A percentile compares a stretch with the other conserved stretches of the same genome.
Evolutionary conservation across 176 grass and related monocot genomes (phyloP).

Genomic region (Dactylis glomerata): DNA sequence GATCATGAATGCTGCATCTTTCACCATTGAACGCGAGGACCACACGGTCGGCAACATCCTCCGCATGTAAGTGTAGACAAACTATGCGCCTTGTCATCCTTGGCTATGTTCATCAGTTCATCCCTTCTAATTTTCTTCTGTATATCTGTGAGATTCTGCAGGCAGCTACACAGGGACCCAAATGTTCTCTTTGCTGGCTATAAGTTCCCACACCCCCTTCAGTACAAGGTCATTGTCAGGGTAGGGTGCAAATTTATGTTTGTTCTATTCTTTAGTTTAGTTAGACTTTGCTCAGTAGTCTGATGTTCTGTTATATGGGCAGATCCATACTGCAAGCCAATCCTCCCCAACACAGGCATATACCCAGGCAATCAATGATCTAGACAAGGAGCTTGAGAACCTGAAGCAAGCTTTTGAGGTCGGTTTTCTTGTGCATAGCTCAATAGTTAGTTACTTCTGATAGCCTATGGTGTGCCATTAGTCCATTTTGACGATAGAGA

Average conservation of each 20-base stretch:
- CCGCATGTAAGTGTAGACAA: slow-evolving; percentile 24
- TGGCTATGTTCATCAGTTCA: background rate
- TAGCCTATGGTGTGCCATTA: slow-evolving; percentile 1
- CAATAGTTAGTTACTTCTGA: background rate
- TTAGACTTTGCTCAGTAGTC: background rate
- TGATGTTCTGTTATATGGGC: background rate
- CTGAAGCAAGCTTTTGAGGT: slow-evolving; percentile 55
- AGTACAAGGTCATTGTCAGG: slow-evolving; percentile 54
- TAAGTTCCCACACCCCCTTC: slow-evolving; percentile 40
- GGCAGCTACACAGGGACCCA: slow-evolving; percentile 54
- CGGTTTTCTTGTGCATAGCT: background rate
- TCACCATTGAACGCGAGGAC: slow-evolving; percentile 54
- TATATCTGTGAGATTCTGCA: background rate
- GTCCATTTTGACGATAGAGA: background rate
- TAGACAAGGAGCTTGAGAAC: slow-evolving; percentile 48
- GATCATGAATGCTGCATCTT: slow-evolving; percentile 52
- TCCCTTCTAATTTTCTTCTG: background rate
- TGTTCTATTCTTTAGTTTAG: background rate
- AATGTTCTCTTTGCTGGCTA: slow-evolving; percentile 59
- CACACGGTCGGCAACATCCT: slow-evolving; percentile 52
- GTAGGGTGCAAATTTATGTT: background rate
- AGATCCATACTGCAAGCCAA: slow-evolving; percentile 56
- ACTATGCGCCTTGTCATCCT: background rate
- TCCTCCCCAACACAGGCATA: slow-evolving; percentile 51
- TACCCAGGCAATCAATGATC: slow-evolving; percentile 44